Evolutionary conservation across 2,329 filamentous ascomycete species (phyloP).

Genomic region (Neonectria punicea): DNA sequence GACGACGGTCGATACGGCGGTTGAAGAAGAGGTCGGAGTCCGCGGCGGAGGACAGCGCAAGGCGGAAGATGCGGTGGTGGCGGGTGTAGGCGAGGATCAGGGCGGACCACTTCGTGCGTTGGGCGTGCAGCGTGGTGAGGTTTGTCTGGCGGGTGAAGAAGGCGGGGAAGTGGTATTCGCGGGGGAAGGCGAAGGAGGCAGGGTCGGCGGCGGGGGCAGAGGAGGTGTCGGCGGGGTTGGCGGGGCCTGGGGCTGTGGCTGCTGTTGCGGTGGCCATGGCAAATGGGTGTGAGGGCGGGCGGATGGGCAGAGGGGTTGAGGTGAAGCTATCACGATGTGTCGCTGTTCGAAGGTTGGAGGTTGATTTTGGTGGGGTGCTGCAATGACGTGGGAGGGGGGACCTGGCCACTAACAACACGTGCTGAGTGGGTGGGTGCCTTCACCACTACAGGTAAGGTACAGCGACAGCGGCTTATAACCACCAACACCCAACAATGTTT

Average conservation of each 20-base stretch:
- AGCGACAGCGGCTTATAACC: not conserved
- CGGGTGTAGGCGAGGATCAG: conserved; percentile 87
- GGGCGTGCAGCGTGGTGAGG: conserved; percentile 76
- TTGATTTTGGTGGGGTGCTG: conserved; percentile 15
- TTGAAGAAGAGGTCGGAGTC: conserved; percentile 69
- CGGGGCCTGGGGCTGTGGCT: not conserved
- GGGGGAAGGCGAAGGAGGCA: conserved; percentile 64
- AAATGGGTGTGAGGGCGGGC: not conserved
- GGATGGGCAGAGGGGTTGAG: not conserved
- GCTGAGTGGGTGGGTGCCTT: not conserved
- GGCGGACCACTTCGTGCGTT: conserved; percentile 86
- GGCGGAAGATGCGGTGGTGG: conserved; percentile 78
- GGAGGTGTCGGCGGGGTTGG: conserved; percentile 2
- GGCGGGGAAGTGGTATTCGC: conserved; percentile 80
- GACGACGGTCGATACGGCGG: conserved; percentile 60
- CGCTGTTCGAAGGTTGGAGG: conserved; percentile 7
- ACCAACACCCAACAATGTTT: not conserved
- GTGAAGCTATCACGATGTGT: conserved; percentile 14
- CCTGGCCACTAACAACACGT: not conserved
- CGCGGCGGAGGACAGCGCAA: conserved; percentile 71
- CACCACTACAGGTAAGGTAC: too few relatives aligned
- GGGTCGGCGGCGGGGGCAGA: conserved; percentile 21
- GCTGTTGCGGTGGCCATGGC: conserved; percentile 18
- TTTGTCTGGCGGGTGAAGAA: conserved; percentile 88
- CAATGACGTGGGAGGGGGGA: conserved; percentile 21